phyloP scores from a whole-genome alignment of 495 filamentous ascomycete genomes.

The Tuber microsphaerosporum region DNA sequence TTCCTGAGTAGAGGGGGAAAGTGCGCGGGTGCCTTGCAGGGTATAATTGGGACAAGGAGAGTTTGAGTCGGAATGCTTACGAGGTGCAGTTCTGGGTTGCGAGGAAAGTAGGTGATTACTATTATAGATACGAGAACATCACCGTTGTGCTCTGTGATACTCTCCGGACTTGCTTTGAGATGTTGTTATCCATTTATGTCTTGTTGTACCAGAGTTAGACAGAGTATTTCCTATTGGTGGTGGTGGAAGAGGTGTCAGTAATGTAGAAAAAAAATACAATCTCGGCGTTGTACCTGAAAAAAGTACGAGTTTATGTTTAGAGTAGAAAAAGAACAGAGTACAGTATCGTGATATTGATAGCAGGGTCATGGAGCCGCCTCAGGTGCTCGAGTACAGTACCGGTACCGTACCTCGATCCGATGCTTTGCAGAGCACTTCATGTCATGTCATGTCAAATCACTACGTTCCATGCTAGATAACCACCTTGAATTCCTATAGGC shows the following conservation, averaged over 20 bases:
- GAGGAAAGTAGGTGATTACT: conserved; percentile 49
- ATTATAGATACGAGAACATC: background rate
- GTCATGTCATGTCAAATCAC: background rate
- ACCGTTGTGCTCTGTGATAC: background rate
- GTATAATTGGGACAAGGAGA: conserved; percentile 75
- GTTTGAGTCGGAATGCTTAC: conserved; percentile 80
- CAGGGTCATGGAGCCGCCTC: background rate
- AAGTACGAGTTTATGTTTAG: background rate
- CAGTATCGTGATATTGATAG: background rate
- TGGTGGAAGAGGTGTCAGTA: background rate
- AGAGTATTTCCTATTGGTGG: background rate
- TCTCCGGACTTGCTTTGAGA: background rate
- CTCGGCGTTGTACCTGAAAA: background rate
- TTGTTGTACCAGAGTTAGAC: background rate
- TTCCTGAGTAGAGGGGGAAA: conserved; percentile 44
- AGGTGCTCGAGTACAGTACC: background rate
- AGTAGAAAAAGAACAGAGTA: background rate
- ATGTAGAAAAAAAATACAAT: background rate
- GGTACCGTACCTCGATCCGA: background rate
- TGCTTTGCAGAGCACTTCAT: background rate
- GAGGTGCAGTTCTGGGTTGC: conserved; percentile 74
- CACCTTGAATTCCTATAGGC: background rate
- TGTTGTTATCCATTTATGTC: background rate
- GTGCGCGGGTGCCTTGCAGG: conserved; percentile 55
- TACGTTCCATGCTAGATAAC: conserved; percentile 3